phyloP scores from a whole-genome alignment of 345 rosid genomes.

The Balakata baccata region DNA sequence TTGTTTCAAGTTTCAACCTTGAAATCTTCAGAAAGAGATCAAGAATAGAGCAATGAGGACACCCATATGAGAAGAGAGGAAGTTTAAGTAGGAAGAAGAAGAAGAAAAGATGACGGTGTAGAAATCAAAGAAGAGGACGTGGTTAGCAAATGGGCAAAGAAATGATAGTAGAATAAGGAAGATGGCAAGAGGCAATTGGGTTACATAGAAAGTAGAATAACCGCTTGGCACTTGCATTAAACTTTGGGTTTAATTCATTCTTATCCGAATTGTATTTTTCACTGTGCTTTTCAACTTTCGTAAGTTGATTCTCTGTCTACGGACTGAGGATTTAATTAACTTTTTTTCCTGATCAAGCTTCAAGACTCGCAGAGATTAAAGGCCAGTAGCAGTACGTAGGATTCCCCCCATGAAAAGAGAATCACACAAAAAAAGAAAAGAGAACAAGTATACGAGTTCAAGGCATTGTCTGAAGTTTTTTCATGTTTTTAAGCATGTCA shows the following conservation, averaged over 20 bases:
- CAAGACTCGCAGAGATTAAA: no score
- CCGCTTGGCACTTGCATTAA: background rate
- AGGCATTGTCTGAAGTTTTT: no score
- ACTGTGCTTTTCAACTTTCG: background rate
- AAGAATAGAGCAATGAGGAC: no score
- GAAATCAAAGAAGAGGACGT: background rate
- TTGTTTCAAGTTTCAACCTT: background rate
- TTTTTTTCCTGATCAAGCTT: no score
- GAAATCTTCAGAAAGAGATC: background rate
- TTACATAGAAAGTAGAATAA: background rate
- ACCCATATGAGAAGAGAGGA: no score
- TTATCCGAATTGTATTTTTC: background rate
- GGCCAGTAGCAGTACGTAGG: no score
- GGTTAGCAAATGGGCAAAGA: background rate
- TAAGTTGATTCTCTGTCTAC: conserved; percentile 18
- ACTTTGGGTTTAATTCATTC: background rate
- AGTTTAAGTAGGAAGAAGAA: background rate
- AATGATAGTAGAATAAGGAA: background rate
- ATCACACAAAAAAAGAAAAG: no score
- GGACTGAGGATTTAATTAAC: no score
- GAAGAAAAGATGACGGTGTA: background rate
- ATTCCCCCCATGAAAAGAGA: no score
- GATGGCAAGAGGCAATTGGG: background rate
- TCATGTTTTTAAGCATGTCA: no score
- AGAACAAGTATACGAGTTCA: no score